These are phyloP conservation scores for Moesziomyces antarcticus DNA, from an alignment of 1,284 basidiomycete species.

Conservation along the genomic window DNA sequence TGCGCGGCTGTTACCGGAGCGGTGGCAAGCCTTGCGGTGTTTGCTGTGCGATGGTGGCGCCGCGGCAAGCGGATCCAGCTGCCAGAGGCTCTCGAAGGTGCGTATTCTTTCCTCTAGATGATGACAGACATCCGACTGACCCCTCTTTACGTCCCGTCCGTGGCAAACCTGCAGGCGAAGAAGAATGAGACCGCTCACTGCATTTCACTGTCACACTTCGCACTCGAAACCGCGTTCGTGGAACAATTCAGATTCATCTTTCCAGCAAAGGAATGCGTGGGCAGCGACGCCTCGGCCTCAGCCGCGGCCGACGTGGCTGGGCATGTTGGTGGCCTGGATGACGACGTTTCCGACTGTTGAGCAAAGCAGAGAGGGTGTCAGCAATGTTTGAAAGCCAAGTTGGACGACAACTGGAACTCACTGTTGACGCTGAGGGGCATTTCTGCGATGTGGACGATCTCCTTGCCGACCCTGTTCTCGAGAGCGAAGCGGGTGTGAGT, in stretches of 20 bases:
- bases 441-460: constrained; percentile 53
- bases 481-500: not conserved
- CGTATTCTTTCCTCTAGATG: not conserved
- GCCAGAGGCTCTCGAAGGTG: constrained; percentile 43
- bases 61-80: constrained; percentile 35
- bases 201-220: not conserved
- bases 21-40: constrained; percentile 1
- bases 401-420: constrained; percentile 16
- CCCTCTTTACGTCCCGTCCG: too few species aligned
- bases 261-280: constrained; percentile 2
- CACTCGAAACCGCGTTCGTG: not conserved
- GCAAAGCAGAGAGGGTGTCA: constrained; percentile 2
- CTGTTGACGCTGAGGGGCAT: constrained; percentile 55
- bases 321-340: constrained; percentile 56
- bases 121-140: too few species aligned
- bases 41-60: constrained; percentile 35
- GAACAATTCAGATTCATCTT: too few species aligned
- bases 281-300: constrained; percentile 6
- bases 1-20: constrained; percentile 1
- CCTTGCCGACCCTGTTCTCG: constrained; percentile 36
- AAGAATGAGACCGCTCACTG: constrained; percentile 13
- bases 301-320: constrained; percentile 53
- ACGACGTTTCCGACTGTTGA: constrained; percentile 38
- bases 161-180: constrained; percentile 11
- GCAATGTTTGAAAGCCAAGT: not conserved